Conservation (phyloP, 192 early-diverging fungal species). For the Mortierella antarctica region DNA sequence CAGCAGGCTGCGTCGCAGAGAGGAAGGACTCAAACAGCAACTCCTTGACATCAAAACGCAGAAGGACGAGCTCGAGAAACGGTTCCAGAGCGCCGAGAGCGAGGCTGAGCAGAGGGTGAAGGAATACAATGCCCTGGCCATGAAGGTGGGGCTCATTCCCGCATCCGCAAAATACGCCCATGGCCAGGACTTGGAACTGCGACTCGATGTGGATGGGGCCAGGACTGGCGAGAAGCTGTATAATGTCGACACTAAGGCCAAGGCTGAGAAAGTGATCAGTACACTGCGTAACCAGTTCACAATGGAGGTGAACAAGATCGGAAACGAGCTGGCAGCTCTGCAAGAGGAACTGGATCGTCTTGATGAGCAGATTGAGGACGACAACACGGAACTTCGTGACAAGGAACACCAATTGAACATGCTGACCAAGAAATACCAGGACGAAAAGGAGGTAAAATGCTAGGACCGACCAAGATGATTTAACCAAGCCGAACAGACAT, state of each 20-base stretch:
- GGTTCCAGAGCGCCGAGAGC: constrained; percentile 8
- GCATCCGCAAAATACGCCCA: constrained; percentile 30
- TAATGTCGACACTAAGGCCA: constrained; percentile 25
- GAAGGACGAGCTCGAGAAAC: constrained; percentile 21
- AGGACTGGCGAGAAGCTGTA: constrained; percentile 14
- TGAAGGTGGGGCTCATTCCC: constrained; percentile 38
- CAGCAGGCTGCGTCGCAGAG: constrained; percentile 28
- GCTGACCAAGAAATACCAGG: constrained; percentile 32
- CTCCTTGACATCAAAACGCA: constrained; percentile 18
- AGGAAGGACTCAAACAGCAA: constrained; percentile 28
- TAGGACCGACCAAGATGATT: neutral
- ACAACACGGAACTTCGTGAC: constrained; percentile 5
- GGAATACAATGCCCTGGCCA: constrained; percentile 44
- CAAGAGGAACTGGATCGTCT: constrained; percentile 30
- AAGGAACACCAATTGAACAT: constrained; percentile 23
- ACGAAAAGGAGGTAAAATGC: constrained; percentile 43
- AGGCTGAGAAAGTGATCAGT: constrained; percentile 20
- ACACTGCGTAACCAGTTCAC: constrained; percentile 32
- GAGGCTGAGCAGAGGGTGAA: constrained; percentile 31
- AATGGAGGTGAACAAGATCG: constrained; percentile 17
- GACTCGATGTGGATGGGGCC: constrained; percentile 25
- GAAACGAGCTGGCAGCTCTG: constrained; percentile 12
- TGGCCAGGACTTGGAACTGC: constrained; percentile 39
- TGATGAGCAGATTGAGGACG: constrained; percentile 33
- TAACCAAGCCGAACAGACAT: neutral